phyloP scores from a whole-genome alignment of 2,329 filamentous ascomycete genomes.

The Xylaria hypoxylon region DNA sequence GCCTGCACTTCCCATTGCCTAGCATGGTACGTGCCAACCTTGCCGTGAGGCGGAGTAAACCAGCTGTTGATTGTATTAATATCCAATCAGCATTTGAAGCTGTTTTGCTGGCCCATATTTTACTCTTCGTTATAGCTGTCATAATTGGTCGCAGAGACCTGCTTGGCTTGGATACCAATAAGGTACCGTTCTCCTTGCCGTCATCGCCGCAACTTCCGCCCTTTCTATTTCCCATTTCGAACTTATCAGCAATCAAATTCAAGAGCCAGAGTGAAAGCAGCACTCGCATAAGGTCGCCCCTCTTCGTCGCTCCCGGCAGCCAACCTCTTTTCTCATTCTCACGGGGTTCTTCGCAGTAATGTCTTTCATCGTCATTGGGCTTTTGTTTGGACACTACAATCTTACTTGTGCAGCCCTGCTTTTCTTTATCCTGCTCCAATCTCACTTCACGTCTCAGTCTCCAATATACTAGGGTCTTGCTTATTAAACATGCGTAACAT shows the following conservation, averaged over 20 bases:
- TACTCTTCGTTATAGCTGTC: not conserved
- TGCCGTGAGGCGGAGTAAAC: slow-evolving; percentile 39
- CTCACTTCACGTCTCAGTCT: slow-evolving; percentile 18
- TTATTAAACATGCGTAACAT: not conserved
- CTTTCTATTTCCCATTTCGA: slow-evolving; percentile 24
- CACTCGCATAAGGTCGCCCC: slow-evolving; percentile 8
- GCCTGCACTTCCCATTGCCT: slow-evolving; percentile 25
- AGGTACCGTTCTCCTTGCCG: slow-evolving; percentile 21
- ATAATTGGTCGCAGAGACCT: slow-evolving; percentile 21
- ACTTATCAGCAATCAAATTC: slow-evolving; percentile 28
- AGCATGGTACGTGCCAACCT: slow-evolving; percentile 27
- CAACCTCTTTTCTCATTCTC: not conserved
- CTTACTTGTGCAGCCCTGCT: slow-evolving; percentile 6
- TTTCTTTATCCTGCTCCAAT: not conserved
- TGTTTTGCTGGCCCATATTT: slow-evolving; percentile 3
- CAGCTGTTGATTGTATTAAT: slow-evolving; percentile 29
- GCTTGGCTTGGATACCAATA: slow-evolving; percentile 13
- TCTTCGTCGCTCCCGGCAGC: not conserved
- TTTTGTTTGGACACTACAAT: not conserved
- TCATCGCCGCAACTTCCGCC: slow-evolving; percentile 37
- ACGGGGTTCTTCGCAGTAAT: not conserved
- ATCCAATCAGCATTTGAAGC: slow-evolving; percentile 20
- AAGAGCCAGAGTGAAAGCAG: slow-evolving; percentile 17
- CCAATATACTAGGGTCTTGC: not conserved
- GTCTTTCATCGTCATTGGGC: not conserved